These are phyloP conservation scores for Colletotrichum agaves DNA, from an alignment of 2,329 filamentous ascomycete species.

Conservation along the genomic window DNA sequence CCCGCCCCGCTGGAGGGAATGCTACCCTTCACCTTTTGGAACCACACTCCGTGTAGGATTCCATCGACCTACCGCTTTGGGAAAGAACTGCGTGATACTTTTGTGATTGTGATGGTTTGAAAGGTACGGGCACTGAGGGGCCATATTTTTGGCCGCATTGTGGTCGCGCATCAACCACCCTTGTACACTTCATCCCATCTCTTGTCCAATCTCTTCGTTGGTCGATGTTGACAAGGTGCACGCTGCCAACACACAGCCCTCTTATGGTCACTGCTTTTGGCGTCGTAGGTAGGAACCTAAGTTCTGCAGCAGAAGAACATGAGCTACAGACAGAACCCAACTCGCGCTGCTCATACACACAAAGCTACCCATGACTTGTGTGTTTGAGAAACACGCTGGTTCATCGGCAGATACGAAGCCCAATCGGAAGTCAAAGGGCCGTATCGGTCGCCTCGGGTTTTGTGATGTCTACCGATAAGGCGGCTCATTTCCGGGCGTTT, in stretches of 20 bases:
- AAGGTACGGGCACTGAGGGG: not conserved
- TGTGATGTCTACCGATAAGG: not conserved
- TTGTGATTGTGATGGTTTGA: not conserved
- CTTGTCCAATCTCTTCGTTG: not conserved
- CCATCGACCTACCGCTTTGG: constrained; percentile 7
- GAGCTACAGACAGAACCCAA: no score
- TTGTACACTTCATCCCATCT: constrained; percentile 3
- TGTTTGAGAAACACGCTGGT: no score
- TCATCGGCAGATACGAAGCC: not conserved
- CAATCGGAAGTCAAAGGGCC: not conserved
- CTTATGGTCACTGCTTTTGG: not conserved
- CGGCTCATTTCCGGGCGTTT: not conserved
- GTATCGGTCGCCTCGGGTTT: no score
- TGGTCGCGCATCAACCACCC: not conserved
- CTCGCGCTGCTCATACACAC: no score
- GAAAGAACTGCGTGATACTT: not conserved
- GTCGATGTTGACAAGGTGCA: not conserved
- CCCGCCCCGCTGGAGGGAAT: not conserved
- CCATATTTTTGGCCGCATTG: constrained; percentile 1
- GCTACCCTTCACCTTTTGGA: not conserved
- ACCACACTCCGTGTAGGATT: not conserved
- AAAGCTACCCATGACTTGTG: no score
- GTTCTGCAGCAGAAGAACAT: no score
- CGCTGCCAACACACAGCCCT: not conserved
- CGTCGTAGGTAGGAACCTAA: no score